A percentile compares a stretch with the other conserved stretches of the same genome.
Evolutionary conservation across 2,329 filamentous ascomycete genomes (phyloP).

Genomic region (Penicillium sp.): DNA sequence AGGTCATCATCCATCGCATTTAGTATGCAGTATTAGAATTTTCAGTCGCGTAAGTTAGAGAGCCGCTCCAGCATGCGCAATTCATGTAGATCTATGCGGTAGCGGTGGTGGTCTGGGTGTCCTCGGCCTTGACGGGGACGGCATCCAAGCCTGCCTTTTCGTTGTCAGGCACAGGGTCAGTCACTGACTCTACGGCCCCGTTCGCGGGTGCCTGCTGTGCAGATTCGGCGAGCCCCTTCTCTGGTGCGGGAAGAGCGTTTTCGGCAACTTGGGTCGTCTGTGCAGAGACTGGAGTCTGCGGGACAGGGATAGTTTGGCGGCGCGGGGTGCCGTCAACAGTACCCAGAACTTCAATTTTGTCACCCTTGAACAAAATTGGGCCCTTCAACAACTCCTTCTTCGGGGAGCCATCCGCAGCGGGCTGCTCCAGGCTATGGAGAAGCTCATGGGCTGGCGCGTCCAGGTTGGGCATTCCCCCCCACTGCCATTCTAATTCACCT

Average conservation of each 20-base stretch:
- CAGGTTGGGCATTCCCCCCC: slow-evolving; percentile 67
- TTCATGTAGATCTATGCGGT: slow-evolving; percentile 7
- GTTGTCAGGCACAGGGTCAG: neutral
- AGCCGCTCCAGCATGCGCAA: too few relatives aligned
- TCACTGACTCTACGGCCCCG: neutral
- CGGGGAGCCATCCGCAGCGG: slow-evolving; percentile 19
- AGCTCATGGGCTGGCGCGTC: slow-evolving; percentile 47
- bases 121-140: slow-evolving; percentile 6
- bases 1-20: too few relatives aligned
- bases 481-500: slow-evolving; percentile 75
- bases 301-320: slow-evolving; percentile 23
- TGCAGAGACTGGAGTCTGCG: slow-evolving; percentile 1
- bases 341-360: slow-evolving; percentile 30
- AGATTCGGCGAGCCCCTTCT: neutral
- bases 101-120: slow-evolving; percentile 10
- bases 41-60: too few relatives aligned
- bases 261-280: neutral
- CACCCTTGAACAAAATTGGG: slow-evolving; percentile 31
- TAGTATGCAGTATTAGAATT: too few relatives aligned
- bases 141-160: slow-evolving; percentile 9
- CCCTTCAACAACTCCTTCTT: slow-evolving; percentile 30
- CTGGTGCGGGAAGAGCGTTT: neutral
- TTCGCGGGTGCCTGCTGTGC: neutral
- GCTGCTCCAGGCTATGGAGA: slow-evolving; percentile 26
- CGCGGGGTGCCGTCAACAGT: slow-evolving; percentile 31